Evolutionary conservation across 306 rosid genomes (phyloP).

Genomic region (Pyrus pyrifolia): DNA sequence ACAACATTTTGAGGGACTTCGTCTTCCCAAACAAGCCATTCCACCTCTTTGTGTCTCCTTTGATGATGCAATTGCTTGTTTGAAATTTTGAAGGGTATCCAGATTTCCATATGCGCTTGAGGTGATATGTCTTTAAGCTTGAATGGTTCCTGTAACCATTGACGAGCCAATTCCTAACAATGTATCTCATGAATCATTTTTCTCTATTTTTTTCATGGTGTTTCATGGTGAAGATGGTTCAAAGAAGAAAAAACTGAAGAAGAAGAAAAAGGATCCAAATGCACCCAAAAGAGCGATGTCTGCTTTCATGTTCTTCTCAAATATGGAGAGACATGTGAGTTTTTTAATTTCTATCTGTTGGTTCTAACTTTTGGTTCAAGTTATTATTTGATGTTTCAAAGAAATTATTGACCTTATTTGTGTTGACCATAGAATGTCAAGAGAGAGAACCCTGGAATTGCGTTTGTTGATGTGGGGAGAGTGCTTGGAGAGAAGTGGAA

Average conservation of each 20-base stretch:
- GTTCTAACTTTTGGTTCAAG: neutral
- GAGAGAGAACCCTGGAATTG: constrained; percentile 82
- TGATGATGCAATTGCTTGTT: neutral
- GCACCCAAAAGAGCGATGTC: constrained; percentile 97
- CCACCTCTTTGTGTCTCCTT: neutral
- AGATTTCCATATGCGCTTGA: too few species aligned
- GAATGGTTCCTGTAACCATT: too few species aligned
- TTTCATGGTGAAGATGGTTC: constrained; percentile 53
- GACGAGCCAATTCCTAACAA: too few species aligned
- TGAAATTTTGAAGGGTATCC: too few species aligned
- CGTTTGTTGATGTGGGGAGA: constrained; percentile 74
- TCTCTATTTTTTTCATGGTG: too few species aligned
- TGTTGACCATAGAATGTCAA: constrained; percentile 57
- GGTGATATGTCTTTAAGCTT: too few species aligned
- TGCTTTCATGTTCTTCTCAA: constrained; percentile 96
- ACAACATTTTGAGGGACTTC: neutral
- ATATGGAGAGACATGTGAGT: constrained; percentile 91
- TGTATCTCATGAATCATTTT: too few species aligned
- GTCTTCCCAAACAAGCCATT: neutral
- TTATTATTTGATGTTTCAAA: neutral
- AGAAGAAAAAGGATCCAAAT: constrained; percentile 97
- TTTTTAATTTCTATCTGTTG: neutral
- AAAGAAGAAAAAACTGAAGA: constrained; percentile 83
- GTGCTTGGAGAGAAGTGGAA: constrained; percentile 97
- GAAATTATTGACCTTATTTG: neutral